Percentiles rank a stretch among this genome's conserved stretches.
Evolutionary conservation across 1,284 basidiomycete species (phyloP).

Genomic region (Neolentinus lepideus): DNA sequence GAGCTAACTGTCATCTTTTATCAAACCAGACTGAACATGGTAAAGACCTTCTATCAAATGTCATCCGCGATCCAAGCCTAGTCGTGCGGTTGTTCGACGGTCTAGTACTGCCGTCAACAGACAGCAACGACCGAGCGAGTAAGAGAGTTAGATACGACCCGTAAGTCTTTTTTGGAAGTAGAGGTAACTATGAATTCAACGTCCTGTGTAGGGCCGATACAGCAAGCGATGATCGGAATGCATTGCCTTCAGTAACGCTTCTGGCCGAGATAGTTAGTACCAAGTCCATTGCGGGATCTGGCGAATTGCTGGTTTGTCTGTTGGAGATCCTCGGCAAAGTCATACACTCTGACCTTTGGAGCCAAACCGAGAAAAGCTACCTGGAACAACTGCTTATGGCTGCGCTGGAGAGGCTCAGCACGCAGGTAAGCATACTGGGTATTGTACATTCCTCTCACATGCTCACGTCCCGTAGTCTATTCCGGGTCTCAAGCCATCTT

Average conservation of each 20-base stretch:
- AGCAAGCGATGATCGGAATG: conserved; percentile 13
- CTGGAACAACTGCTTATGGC: conserved; percentile 85
- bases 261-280: conserved; percentile 71
- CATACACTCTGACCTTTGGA: conserved; percentile 41
- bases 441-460: conserved; percentile 34
- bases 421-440: conserved; percentile 33
- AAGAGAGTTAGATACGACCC: conserved; percentile 57
- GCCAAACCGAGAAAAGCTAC: conserved; percentile 65
- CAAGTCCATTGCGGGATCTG: conserved; percentile 55
- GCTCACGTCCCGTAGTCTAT: conserved; percentile 21
- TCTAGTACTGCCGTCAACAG: conserved; percentile 37
- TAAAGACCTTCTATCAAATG: conserved; percentile 39
- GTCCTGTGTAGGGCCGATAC: background rate
- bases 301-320: conserved; percentile 66
- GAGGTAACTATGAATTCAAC: conserved; percentile 1
- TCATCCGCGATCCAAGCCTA: conserved; percentile 43
- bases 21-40: conserved; percentile 22
- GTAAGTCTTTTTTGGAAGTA: conserved; percentile 29
- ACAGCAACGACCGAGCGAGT: conserved; percentile 37
- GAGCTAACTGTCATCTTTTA: conserved; percentile 29
- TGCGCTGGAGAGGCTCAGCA: conserved; percentile 66
- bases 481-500: conserved; percentile 39
- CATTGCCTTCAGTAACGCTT: conserved; percentile 42
- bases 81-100: conserved; percentile 53
- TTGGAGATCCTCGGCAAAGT: conserved; percentile 72